Evolutionary conservation across 73 alveolate species (phyloP).

Genomic region (Uronychia setigera): DNA sequence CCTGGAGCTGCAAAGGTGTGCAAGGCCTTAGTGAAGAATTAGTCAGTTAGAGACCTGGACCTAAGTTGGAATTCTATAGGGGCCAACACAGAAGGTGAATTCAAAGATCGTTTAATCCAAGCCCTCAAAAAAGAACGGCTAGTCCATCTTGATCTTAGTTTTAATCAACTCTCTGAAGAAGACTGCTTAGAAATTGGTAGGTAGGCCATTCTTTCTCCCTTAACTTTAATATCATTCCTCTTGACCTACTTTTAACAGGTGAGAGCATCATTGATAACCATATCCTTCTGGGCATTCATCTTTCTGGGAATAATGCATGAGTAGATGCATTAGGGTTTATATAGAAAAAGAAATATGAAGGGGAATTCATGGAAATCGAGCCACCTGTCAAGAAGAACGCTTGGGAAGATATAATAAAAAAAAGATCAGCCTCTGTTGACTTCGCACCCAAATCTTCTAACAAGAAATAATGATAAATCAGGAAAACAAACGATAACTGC

Average conservation of each 20-base stretch:
- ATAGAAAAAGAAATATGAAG: not conserved
- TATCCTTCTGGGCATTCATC: not conserved
- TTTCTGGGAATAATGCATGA: not conserved
- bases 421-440: not conserved
- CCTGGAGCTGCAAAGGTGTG: not conserved
- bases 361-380: not conserved
- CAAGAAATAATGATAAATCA: not conserved
- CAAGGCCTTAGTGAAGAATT: constrained; percentile 7
- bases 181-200: not conserved
- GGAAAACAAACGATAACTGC: constrained; percentile 28
- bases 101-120: constrained; percentile 8
- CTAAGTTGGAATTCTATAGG: constrained; percentile 45
- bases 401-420: not conserved
- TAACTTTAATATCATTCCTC: too few relatives aligned
- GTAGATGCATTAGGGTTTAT: not conserved
- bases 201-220: too few relatives aligned
- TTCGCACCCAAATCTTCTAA: not conserved
- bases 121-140: constrained; percentile 11
- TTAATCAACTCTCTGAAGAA: constrained; percentile 17
- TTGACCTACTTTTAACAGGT: not conserved
- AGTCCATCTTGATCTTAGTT: constrained; percentile 37
- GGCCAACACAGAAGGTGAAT: not conserved
- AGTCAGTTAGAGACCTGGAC: constrained; percentile 5
- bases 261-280: not conserved
- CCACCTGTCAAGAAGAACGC: not conserved